Evolutionary conservation across 805 yeast species (phyloP), one percentile per base, ranked within the genome.

Genomic region (Spathaspora passalidarum): DNA sequence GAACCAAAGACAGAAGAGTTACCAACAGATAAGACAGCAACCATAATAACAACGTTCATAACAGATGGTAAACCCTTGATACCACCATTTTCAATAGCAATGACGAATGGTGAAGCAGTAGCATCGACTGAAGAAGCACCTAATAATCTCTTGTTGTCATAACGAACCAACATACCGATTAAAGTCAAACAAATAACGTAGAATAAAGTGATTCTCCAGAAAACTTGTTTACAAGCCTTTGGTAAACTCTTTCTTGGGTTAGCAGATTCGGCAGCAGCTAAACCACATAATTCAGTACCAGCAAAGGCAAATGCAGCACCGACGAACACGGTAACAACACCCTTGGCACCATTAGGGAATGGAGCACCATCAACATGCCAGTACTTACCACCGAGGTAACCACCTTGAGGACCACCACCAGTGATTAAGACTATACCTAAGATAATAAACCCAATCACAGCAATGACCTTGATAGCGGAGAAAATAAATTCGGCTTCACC

Each of bases 61-160:
- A 84, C 77, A 25, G 79, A 72, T 20, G 87, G 87, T 41, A 82
- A 63, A 38, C 82, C 89, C 23, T 61, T 65, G 51, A 82, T 81
- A 49, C 88, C 87, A 20, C 84, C 85, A 42, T 74, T 70, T 32
- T 61, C 66, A 45, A 84, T 78, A 23, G 91, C 86, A 65, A 86
- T 79, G 45, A 86, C 92, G 55, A 85, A 86, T 13, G 94, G 92
- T 13, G 91, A 85, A 10, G 88, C 86, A n/a, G 81, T 63, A 38
- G 84, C 84, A 43, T 75, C 79, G 38, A 75, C 61, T 20, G 76
- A 69, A 47, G 79, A 77, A 22, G 64, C 65, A 35, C 41, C 45
- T 43, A 76, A 63, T 50, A 73, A 63, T 22, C 55, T 40, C 6
- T 45, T 43, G n/a, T 50, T 46, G 34, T 46, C 47, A 46, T 50